A percentile compares a stretch with the other conserved stretches of the same genome.
phyloP scores from a whole-genome alignment of 2,329 filamentous ascomycete genomes.

The Xylaria sp. region DNA sequence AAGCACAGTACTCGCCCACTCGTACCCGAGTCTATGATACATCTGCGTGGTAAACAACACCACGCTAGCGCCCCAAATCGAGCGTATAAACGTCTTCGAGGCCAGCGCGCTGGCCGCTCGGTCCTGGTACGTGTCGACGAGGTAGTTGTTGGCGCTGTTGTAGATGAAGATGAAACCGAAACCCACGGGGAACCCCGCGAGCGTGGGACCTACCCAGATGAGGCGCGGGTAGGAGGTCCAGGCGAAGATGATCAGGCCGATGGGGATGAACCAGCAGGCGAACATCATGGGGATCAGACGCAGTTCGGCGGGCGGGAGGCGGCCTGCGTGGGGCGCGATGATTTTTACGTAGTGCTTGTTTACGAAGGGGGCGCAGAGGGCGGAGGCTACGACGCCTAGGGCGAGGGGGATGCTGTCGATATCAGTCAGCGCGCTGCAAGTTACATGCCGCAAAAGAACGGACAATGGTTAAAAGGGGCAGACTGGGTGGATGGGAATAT shows the following conservation, averaged over 20 bases:
- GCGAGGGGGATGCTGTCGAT: slow-evolving; percentile 73
- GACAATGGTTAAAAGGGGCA: neutral
- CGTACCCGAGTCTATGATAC: slow-evolving; percentile 76
- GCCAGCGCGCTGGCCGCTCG: slow-evolving; percentile 85
- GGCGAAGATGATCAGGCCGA: slow-evolving; percentile 68
- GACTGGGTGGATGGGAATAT: neutral
- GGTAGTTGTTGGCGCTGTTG: slow-evolving; percentile 81
- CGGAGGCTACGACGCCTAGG: slow-evolving; percentile 76
- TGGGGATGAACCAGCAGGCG: slow-evolving; percentile 76
- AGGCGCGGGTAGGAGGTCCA: slow-evolving; percentile 72
- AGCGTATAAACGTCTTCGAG: slow-evolving; percentile 82
- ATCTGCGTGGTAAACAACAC: slow-evolving; percentile 87
- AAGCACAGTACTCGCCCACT: slow-evolving; percentile 80
- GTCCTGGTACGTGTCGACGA: slow-evolving; percentile 71
- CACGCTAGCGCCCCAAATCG: slow-evolving; percentile 80
- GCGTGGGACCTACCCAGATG: slow-evolving; percentile 76
- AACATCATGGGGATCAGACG: slow-evolving; percentile 86
- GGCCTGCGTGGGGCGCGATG: slow-evolving; percentile 45
- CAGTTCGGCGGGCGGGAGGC: slow-evolving; percentile 75
- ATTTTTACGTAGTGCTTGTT: slow-evolving; percentile 80
- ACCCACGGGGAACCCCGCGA: slow-evolving; percentile 77
- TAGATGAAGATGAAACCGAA: slow-evolving; percentile 88
- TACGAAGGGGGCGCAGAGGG: slow-evolving; percentile 74
- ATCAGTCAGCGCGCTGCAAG: neutral
- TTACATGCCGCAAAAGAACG: no score